Evolutionary conservation across 2,329 filamentous ascomycete genomes (phyloP), one percentile per base, ranked within the genome.

Genomic region (Botryotinia globosa): DNA sequence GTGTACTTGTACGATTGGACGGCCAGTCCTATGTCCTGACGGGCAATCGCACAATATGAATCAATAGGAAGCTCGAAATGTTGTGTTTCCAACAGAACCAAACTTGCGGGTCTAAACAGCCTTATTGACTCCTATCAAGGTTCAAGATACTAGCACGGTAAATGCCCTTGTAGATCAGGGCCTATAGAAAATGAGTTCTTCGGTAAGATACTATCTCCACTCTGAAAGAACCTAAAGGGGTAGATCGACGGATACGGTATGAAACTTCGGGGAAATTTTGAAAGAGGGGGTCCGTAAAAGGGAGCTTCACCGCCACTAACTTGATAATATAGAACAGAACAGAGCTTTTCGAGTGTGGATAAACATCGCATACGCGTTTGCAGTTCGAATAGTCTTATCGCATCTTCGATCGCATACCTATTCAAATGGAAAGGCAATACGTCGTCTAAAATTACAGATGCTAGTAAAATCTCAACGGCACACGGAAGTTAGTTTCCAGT

Each of bases 71-170:
- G 16, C 12, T 42, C 39, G 39, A 44, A 22, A 34, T 34, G n/a
- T 45, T 64, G 39, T 32, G 39, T 32, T 48, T 42, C 37, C n/a
- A 56, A 68, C 34, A 32, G 51, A 42, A 56, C 34, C 65, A 68
- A 58, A 68, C 48, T 42, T 20, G 65, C 18, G 48, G 65, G 65
- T 68, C 48, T 32, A 25, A 25, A 56, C 51, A 68, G 37, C 65
- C 65, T 67, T 67, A 54, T 56, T n/a, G 37, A 67, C 37, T 20
- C 48, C 48, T 42, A 56, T 54, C 42, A 34, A 37, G 29, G 14
- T 56, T 56, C 16, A 37, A 4, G 63, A 32, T 65, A 42, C 44
- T 5, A 48, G 62, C 62, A 48, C 42, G 42, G 62, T 5, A 39
- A 65, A 8, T 29, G 44, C 12, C 29, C 29, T 48, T 48, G 29